Evolutionary conservation across 148 eudicot genomes (phyloP), one percentile per base, ranked within the genome.

Genomic region (Suaeda aralocaspica): DNA sequence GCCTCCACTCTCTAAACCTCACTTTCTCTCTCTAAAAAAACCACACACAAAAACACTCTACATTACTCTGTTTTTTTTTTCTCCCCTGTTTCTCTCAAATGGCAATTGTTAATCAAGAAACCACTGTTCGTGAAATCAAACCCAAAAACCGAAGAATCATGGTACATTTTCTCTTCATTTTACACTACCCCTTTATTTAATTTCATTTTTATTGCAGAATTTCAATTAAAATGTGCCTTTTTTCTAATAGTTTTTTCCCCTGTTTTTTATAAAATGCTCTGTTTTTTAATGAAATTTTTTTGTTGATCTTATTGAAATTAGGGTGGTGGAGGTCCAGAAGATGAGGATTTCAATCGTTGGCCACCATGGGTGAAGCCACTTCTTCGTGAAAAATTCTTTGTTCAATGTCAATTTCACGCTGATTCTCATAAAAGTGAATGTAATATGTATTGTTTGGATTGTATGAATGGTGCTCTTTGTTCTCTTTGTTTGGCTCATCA

Each of bases 371-470:
- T 88, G 75, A 88, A 88, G 60, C 87, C 90, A 53, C 56, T 92
- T 48, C 39, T 92, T 30, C 70, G 73, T 0, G 87, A 86, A 45
- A 82, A 69, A 24, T 92, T 89, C 84, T 92, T 92, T 53, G 88
- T 76, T 69, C 93, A 85, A 60, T 90, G 98, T 72, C 78, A 82
- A 58, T 69, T 75, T 21, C 98, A 92, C 22, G 86, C 94, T 1
- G 90, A 86, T 76, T 86, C 93, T 5, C 93, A 90, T 74, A 92
- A 90, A 72, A 88, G 91, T 56, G 98, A 92, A 77, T 92, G 98
- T 62, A 92, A 92, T 73, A 88, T 92, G 98, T 92, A 79, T 68
- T 92, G 98, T 39, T 77, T 92, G 80, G 94, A 90, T 70, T 92
- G 98, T 77, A 80, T 90, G 79, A 68, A 85, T 55, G 92, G 87